Evolutionary conservation across 768 basidiomycete species (phyloP), one percentile per base, ranked within the genome.

Genomic region (Xerocomellus dryophilus): DNA sequence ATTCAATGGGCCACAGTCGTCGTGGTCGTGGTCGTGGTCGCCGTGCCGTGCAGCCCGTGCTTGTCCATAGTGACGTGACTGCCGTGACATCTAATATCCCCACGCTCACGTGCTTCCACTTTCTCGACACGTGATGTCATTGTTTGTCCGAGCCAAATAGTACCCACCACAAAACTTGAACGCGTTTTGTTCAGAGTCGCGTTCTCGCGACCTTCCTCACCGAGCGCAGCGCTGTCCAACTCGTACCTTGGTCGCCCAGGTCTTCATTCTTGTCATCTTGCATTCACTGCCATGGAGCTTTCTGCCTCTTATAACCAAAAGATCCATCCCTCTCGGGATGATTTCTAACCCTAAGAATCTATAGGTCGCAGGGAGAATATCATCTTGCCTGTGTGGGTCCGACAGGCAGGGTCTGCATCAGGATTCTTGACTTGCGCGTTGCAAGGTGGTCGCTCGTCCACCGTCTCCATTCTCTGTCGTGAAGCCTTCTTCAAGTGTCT

Each of bases 341-440:
- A 70, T 69, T 74, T 78, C 79, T 83, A 84, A 84, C 82, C 82
- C 81, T 83, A 84, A 77, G 74, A 66, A 62, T 65, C 56, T 63
- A 62, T 63, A 64, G 74, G 71, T 67, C 61, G 59, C 51, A 51
- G 53, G 71, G 70, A 70, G 55, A 61, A 61, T 53, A 45, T 43
- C 59, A 54, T 63, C 55, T 51, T 50, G 61, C 61, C 61, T 63
- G 59, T 56, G 58, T 59, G 57, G 61, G 64, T 57, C 50, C 61
- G 46, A 56, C 54, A 52, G 53, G 51, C 47, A 38, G 60, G 50
- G 56, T 48, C 50, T 31, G 31, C 14, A 17, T 20, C 6, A 32
- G 56, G 50, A 36, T 53, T 44, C 47, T 53, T 27, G 35, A 39
- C 25, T 50, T 56, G 62, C 57, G 51, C 44, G 46, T 55, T 27